These are phyloP conservation scores for Remersonia thermophila DNA, from an alignment of 2,329 filamentous ascomycete genomes.

Conservation along the genomic window DNA sequence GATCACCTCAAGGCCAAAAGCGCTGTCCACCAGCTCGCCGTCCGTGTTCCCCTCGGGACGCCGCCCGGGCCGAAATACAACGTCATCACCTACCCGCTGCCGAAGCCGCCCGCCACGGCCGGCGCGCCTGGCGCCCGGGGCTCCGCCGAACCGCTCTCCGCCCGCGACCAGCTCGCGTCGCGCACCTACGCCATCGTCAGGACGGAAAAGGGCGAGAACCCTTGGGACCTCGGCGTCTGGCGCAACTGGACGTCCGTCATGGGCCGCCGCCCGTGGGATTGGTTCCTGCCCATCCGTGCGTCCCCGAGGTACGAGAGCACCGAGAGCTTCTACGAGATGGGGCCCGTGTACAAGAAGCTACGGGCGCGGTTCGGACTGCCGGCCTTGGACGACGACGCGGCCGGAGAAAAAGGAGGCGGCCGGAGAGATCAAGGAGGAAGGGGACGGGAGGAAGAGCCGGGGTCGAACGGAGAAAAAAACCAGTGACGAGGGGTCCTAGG, in stretches of 20 bases:
- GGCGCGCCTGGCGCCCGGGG: constrained; percentile 14
- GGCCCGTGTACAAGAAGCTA: constrained; percentile 46
- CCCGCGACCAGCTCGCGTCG: constrained; percentile 35
- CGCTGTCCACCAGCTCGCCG: constrained; percentile 60
- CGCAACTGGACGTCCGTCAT: constrained; percentile 71
- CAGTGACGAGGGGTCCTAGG: too few relatives aligned
- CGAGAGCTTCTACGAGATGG: constrained; percentile 57
- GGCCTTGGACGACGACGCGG: constrained; percentile 2
- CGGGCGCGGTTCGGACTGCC: constrained; percentile 32
- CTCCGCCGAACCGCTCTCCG: constrained; percentile 11
- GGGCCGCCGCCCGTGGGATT: constrained; percentile 59
- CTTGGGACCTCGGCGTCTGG: constrained; percentile 63
- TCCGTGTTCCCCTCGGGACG: constrained; percentile 49
- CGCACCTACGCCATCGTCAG: constrained; percentile 70
- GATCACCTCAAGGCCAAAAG: constrained; percentile 53
- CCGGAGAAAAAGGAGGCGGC: constrained; percentile 4
- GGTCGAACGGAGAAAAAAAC: neutral
- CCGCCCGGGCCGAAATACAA: constrained; percentile 30
- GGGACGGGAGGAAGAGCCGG: neutral
- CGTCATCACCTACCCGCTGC: constrained; percentile 49
- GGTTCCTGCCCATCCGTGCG: constrained; percentile 64
- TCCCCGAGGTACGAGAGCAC: constrained; percentile 59
- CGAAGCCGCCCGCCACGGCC: constrained; percentile 15
- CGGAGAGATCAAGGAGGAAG: neutral
- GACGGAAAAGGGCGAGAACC: constrained; percentile 64